Evolutionary conservation across 2,329 filamentous ascomycete species (phyloP).

Genomic region (Emmonsia crescens): DNA sequence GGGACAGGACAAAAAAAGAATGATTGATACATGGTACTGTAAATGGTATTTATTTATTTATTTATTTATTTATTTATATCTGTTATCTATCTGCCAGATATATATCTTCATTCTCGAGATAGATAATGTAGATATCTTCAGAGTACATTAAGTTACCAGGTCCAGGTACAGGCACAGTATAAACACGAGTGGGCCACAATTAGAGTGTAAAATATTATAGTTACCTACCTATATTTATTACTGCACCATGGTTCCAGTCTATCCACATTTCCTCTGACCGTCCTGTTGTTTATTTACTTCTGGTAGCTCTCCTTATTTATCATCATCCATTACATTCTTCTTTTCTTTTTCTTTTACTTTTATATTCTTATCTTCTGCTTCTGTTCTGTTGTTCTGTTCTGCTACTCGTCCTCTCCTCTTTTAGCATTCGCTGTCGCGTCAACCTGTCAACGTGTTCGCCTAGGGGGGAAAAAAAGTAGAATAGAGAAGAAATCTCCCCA

Average conservation of each 20-base stretch:
- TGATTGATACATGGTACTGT: too few relatives aligned
- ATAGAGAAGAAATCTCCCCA: not conserved
- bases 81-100: too few relatives aligned
- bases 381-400: slow-evolving; percentile 2
- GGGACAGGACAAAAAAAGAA: too few relatives aligned
- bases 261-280: slow-evolving; percentile 23
- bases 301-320: too few relatives aligned
- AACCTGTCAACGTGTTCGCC: slow-evolving; percentile 6
- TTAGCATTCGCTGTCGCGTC: slow-evolving; percentile 10
- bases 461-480: not conserved
- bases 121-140: too few relatives aligned
- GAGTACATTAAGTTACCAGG: too few relatives aligned
- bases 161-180: not conserved
- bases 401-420: slow-evolving; percentile 1
- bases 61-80: too few relatives aligned
- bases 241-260: slow-evolving; percentile 27
- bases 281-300: slow-evolving; percentile 13
- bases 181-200: not conserved
- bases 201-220: too few relatives aligned
- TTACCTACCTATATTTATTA: too few relatives aligned
- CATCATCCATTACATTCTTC: too few relatives aligned
- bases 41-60: too few relatives aligned
- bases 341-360: slow-evolving; percentile 9
- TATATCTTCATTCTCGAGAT: too few relatives aligned
- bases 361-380: slow-evolving; percentile 1